A percentile compares a stretch with the other conserved stretches of the same genome.
These are phyloP conservation scores for Sarocladiaceae sp. DNA, from an alignment of 2,329 filamentous ascomycete genomes.

Conservation along the genomic window DNA sequence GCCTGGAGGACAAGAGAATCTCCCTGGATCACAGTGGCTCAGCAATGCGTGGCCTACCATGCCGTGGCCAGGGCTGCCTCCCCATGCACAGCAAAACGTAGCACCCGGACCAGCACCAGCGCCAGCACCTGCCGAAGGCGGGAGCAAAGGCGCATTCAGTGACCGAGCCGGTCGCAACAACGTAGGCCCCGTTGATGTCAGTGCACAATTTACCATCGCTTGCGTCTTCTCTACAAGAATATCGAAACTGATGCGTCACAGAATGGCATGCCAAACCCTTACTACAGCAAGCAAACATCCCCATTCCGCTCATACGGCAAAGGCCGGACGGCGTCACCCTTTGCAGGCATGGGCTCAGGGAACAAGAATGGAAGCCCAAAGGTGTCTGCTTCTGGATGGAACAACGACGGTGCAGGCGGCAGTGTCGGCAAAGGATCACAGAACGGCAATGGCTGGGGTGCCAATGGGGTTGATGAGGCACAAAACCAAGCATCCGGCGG, in stretches of 20 bases:
- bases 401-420: constrained; percentile 2
- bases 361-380: background rate
- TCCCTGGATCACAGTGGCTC: background rate
- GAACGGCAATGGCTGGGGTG: background rate
- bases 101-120: constrained; percentile 6
- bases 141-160: constrained; percentile 10
- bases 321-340: too few relatives aligned
- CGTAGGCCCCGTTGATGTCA: background rate
- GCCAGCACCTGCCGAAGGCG: background rate
- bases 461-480: background rate
- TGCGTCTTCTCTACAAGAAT: too few relatives aligned
- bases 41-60: background rate
- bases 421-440: background rate
- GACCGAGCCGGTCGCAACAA: constrained; percentile 9
- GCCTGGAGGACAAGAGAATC: constrained; percentile 16
- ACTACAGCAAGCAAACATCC: constrained; percentile 1
- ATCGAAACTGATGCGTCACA: too few relatives aligned
- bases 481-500: background rate
- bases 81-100: constrained; percentile 4
- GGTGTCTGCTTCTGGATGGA: constrained; percentile 3
- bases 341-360: background rate
- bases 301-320: constrained; percentile 5
- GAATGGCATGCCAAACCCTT: background rate
- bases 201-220: background rate
- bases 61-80: constrained; percentile 14